Evolutionary conservation across 495 filamentous ascomycete species (phyloP).

Genomic region (Apiosordaria backusii): DNA sequence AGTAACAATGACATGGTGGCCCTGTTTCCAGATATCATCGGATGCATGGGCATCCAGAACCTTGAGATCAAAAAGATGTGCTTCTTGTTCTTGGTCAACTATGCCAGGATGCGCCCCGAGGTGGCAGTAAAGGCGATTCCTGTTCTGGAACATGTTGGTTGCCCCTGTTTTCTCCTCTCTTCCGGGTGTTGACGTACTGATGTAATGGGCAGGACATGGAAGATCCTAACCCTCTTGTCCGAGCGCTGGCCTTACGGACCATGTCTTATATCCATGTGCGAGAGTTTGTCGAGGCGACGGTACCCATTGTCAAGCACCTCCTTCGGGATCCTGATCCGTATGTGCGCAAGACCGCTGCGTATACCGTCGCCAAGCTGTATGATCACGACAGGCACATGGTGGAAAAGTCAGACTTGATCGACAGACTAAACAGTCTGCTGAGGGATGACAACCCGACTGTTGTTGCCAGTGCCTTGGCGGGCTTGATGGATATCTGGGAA

Average conservation of each 20-base stretch:
- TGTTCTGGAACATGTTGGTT: constrained; percentile 71
- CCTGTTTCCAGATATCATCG: constrained; percentile 91
- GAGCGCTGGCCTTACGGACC: constrained; percentile 87
- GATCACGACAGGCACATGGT: constrained; percentile 91
- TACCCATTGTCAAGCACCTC: constrained; percentile 75
- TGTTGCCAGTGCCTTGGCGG: constrained; percentile 87
- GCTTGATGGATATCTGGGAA: constrained; percentile 98
- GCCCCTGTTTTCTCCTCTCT: neutral
- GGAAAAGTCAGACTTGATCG: constrained; percentile 86
- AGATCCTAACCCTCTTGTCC: constrained; percentile 86
- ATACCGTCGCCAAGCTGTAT: constrained; percentile 96
- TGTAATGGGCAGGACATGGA: constrained; percentile 72
- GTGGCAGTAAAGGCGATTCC: constrained; percentile 91
- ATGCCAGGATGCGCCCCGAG: constrained; percentile 90
- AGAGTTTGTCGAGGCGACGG: constrained; percentile 90
- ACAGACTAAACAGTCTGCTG: constrained; percentile 83
- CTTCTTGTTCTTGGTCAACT: constrained; percentile 96
- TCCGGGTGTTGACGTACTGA: constrained; percentile 4
- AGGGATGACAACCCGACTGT: constrained; percentile 97
- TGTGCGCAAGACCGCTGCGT: constrained; percentile 94
- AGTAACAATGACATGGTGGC: constrained; percentile 99
- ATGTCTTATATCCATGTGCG: constrained; percentile 97
- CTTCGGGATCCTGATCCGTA: constrained; percentile 91
- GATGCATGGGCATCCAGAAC: constrained; percentile 88
- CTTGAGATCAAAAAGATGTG: constrained; percentile 99